These are phyloP conservation scores for Phytophthora pistaciae DNA, from an alignment of 352 stramenopile genomes.

Conservation along the genomic window DNA sequence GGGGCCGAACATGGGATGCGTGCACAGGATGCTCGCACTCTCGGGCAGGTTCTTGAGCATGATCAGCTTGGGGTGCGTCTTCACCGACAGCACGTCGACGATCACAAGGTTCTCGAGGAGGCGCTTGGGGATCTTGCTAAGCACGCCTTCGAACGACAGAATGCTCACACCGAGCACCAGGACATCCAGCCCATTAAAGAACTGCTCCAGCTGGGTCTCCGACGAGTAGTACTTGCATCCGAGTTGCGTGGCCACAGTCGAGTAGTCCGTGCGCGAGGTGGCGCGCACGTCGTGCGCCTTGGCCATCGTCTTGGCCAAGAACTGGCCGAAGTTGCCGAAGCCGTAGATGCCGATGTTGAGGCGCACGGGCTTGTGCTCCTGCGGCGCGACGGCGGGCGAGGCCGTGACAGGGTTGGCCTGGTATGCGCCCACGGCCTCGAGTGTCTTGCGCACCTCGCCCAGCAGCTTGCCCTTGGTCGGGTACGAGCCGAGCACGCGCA, in stretches of 20 bases:
- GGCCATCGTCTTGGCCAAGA: conserved; percentile 96
- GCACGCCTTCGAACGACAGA: conserved; percentile 78
- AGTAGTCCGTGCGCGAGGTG: conserved; percentile 91
- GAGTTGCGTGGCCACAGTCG: conserved; percentile 49
- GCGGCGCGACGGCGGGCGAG: conserved; percentile 33
- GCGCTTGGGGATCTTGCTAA: conserved; percentile 68
- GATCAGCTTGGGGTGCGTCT: conserved; percentile 96
- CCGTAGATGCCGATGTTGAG: conserved; percentile 97
- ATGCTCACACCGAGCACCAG: conserved; percentile 92
- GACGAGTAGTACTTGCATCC: conserved; percentile 74
- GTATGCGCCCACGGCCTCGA: conserved; percentile 62
- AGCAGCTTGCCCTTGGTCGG: conserved; percentile 78
- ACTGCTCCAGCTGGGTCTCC: conserved; percentile 82
- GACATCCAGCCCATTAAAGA: conserved; percentile 95
- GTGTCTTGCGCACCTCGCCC: conserved; percentile 59
- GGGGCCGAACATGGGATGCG: conserved; percentile 98
- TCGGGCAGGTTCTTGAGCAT: conserved; percentile 92
- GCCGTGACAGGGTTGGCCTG: conserved; percentile 35
- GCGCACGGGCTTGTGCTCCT: conserved; percentile 42
- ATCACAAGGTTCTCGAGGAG: conserved; percentile 92
- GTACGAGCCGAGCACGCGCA: conserved; percentile 90
- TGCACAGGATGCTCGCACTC: conserved; percentile 95
- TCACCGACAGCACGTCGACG: conserved; percentile 98
- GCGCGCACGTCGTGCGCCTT: conserved; percentile 92
- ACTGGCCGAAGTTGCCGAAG: conserved; percentile 98